Conservation (phyloP, 2,329 filamentous ascomycete genomes). For the Pestalotiopsis sp. region DNA sequence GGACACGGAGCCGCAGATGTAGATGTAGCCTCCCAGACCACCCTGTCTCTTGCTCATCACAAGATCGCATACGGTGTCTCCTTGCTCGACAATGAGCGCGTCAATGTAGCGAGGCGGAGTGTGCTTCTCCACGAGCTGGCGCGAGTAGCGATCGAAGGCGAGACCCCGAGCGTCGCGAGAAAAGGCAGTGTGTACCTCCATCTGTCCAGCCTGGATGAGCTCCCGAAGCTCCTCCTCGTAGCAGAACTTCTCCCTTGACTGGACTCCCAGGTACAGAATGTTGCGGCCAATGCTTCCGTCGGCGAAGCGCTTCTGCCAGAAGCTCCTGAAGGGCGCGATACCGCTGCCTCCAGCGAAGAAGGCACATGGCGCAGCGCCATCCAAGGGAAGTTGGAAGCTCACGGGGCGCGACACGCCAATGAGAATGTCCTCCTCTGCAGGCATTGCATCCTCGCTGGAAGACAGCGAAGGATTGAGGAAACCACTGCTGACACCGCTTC, state of each 20-base stretch:
- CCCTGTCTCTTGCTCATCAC: slow-evolving; percentile 61
- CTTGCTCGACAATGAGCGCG: slow-evolving; percentile 52
- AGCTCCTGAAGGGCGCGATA: slow-evolving; percentile 56
- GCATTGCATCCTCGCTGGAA: slow-evolving; percentile 39
- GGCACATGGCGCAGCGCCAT: slow-evolving; percentile 51
- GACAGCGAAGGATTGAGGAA: slow-evolving; percentile 54
- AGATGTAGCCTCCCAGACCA: slow-evolving; percentile 50
- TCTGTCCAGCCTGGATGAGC: slow-evolving; percentile 46
- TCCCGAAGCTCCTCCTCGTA: slow-evolving; percentile 52
- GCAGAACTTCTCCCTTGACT: slow-evolving; percentile 54
- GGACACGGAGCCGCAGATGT: slow-evolving; percentile 51
- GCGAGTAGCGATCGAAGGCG: slow-evolving; percentile 41
- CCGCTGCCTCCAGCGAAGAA: slow-evolving; percentile 58
- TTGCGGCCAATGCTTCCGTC: slow-evolving; percentile 45
- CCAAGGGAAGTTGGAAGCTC: slow-evolving; percentile 54
- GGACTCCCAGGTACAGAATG: slow-evolving; percentile 54
- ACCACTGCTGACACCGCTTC: slow-evolving; percentile 53
- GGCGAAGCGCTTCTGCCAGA: slow-evolving; percentile 50
- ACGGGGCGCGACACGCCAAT: slow-evolving; percentile 55
- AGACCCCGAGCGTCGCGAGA: slow-evolving; percentile 53
- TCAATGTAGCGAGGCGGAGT: slow-evolving; percentile 57
- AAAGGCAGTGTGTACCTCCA: slow-evolving; percentile 57
- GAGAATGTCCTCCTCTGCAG: slow-evolving; percentile 48
- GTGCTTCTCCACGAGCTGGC: slow-evolving; percentile 51
- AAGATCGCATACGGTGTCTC: slow-evolving; percentile 52